These are phyloP conservation scores for Amanita polypyramis DNA, from an alignment of 768 basidiomycete species.

Conservation along the genomic window DNA sequence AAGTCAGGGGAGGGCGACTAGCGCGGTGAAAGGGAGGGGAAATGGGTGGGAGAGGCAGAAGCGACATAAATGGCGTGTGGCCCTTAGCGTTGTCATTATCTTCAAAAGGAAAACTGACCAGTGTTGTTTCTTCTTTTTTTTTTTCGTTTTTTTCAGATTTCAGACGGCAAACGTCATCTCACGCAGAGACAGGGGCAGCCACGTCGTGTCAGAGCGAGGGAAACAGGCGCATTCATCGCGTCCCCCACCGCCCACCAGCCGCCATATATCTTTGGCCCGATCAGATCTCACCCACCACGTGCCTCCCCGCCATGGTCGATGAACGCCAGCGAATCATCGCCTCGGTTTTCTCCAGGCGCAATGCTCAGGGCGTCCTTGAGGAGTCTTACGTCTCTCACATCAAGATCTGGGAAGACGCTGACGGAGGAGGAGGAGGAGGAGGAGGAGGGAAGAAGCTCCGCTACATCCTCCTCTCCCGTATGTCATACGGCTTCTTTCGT, in stretches of 20 bases:
- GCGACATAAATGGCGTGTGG: conserved; percentile 14
- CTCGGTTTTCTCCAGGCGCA: conserved; percentile 74
- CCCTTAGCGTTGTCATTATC: conserved; percentile 11
- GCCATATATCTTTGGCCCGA: conserved; percentile 4
- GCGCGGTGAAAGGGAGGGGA: conserved; percentile 19
- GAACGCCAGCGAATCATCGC: conserved; percentile 63
- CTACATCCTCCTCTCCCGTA: conserved; percentile 86
- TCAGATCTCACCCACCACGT: conserved; percentile 5
- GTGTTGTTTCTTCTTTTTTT: conserved; percentile 25
- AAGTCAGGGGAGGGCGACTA: conserved; percentile 21
- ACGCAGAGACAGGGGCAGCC: not conserved
- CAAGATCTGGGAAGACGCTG: conserved; percentile 91
- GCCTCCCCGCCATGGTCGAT: conserved; percentile 27
- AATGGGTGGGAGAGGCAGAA: conserved; percentile 12
- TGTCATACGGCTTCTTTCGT: conserved; percentile 22
- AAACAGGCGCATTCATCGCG: not conserved
- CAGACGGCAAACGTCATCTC: conserved; percentile 1
- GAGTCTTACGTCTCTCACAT: conserved; percentile 82
- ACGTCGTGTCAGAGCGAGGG: not conserved
- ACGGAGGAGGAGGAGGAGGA: too few species aligned
- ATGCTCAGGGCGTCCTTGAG: conserved; percentile 49
- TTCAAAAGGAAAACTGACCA: conserved; percentile 21
- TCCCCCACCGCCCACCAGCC: not conserved
- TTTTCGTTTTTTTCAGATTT: too few species aligned
- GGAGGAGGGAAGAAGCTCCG: conserved; percentile 75